These are phyloP conservation scores for Trypanosomatidae sp. DNA, from an alignment of 208 protist genomes.

Conservation along the genomic window DNA sequence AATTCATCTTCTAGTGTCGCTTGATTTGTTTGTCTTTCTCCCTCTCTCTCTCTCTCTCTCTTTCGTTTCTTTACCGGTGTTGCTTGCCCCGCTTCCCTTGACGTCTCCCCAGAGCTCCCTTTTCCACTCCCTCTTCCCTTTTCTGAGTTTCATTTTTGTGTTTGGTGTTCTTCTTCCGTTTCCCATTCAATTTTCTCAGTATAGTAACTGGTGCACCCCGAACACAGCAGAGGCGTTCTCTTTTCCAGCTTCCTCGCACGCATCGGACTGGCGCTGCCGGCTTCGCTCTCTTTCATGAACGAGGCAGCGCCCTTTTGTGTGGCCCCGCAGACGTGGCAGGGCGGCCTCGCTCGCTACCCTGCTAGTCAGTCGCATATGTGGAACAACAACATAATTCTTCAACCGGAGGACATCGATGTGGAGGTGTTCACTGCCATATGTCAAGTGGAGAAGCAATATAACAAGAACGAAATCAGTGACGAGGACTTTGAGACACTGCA, in stretches of 20 bases:
- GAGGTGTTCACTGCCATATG: conserved; percentile 13
- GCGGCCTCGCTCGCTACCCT: conserved; percentile 27
- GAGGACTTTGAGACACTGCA: conserved; percentile 24
- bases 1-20: background rate
- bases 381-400: conserved; percentile 32
- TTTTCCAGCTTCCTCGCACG: background rate
- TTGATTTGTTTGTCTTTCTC: background rate
- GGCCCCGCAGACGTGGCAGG: conserved; percentile 24
- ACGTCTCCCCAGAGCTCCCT: too few species aligned
- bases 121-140: background rate
- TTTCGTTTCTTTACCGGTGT: background rate
- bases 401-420: conserved; percentile 20
- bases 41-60: too few species aligned
- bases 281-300: conserved; percentile 10
- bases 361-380: conserved; percentile 22
- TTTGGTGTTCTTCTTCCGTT: background rate
- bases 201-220: background rate
- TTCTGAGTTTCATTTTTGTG: background rate
- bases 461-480: conserved; percentile 19
- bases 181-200: background rate
- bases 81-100: background rate
- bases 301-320: conserved; percentile 15
- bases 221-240: background rate
- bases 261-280: too few species aligned
- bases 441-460: conserved; percentile 13